phyloP scores from a whole-genome alignment of 768 basidiomycete genomes.

The Lentinula boryana region DNA sequence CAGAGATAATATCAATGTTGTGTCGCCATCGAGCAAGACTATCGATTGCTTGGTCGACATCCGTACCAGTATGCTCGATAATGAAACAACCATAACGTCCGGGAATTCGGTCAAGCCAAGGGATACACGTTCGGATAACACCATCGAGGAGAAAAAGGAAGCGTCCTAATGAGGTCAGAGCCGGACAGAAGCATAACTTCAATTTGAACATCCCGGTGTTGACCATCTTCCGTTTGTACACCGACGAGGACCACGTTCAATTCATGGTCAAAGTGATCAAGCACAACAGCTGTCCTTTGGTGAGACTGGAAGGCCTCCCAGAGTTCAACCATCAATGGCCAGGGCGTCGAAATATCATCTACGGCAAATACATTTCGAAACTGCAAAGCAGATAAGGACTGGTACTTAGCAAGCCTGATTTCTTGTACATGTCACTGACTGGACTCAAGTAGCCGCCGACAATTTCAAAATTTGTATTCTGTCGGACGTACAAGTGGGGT shows the following conservation, averaged over 20 bases:
- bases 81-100: constrained; percentile 94
- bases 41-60: constrained; percentile 79
- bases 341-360: constrained; percentile 75
- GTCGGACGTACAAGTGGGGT: constrained; percentile 91
- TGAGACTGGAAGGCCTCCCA: constrained; percentile 97
- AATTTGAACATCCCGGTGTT: constrained; percentile 60
- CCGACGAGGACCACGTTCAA: constrained; percentile 86
- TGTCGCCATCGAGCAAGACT: constrained; percentile 68
- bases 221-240: constrained; percentile 64
- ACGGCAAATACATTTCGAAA: constrained; percentile 88
- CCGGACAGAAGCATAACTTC: constrained; percentile 89
- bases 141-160: constrained; percentile 1
- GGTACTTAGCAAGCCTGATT: constrained; percentile 77
- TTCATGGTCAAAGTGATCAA: constrained; percentile 96
- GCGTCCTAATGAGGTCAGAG: constrained; percentile 92
- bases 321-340: constrained; percentile 90
- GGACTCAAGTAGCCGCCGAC: constrained; percentile 95
- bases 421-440: constrained; percentile 95
- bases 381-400: constrained; percentile 29
- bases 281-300: constrained; percentile 92
- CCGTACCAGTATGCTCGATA: constrained; percentile 91
- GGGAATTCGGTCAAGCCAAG: constrained; percentile 92
- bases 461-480: constrained; percentile 90
- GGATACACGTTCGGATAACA: constrained; percentile 1
- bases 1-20: constrained; percentile 88